A percentile compares a stretch with the other conserved stretches of the same genome.
These are phyloP conservation scores for Dactylellina cionopaga DNA, from an alignment of 2,329 filamentous ascomycete species.

Conservation along the genomic window DNA sequence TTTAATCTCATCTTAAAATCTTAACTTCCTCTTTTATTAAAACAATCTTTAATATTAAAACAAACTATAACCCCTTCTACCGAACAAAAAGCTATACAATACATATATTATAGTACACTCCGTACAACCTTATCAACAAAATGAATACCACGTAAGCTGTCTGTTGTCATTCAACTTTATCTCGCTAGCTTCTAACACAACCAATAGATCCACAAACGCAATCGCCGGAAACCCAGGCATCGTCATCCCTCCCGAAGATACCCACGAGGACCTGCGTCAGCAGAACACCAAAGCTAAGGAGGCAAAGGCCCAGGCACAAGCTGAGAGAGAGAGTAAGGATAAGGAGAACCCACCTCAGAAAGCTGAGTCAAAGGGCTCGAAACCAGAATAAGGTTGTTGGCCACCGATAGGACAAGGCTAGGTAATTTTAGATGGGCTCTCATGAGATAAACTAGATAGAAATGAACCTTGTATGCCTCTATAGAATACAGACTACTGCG, in stretches of 20 bases:
- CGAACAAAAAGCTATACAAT: no score
- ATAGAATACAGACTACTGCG: no score
- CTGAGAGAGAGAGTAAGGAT: conserved; percentile 11
- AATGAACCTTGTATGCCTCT: no score
- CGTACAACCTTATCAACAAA: neutral
- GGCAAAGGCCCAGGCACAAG: neutral
- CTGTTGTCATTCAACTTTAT: no score
- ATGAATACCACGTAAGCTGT: neutral
- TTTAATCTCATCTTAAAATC: no score
- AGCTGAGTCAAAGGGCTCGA: conserved; percentile 7
- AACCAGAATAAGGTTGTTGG: conserved; percentile 4
- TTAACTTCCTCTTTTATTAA: no score
- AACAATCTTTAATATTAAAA: no score
- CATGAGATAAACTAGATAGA: no score
- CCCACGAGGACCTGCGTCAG: conserved; percentile 24
- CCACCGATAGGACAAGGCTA: no score
- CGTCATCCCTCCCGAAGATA: conserved; percentile 17
- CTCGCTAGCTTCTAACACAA: neutral
- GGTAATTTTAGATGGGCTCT: no score
- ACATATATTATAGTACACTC: no score
- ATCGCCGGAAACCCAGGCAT: conserved; percentile 22
- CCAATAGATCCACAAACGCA: conserved; percentile 7
- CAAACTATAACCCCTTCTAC: neutral
- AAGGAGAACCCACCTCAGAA: conserved; percentile 14
- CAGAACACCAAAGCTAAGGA: conserved; percentile 6